Percentiles rank a stretch among this genome's conserved stretches.
phyloP scores from a whole-genome alignment of 2,329 filamentous ascomycete species.

The Venturia pyrina region DNA sequence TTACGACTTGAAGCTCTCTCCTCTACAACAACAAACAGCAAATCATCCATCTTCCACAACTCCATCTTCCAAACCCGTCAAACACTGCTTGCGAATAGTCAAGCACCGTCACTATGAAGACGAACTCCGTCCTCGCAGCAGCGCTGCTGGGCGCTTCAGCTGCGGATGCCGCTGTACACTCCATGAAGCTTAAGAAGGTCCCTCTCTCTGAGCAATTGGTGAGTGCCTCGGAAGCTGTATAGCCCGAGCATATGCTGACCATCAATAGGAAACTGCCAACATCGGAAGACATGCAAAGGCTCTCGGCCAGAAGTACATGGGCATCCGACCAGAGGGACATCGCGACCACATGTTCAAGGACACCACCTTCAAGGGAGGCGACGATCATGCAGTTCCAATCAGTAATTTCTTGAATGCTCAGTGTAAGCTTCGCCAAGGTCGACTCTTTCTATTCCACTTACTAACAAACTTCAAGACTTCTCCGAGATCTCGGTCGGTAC shows the following conservation, averaged over 20 bases:
- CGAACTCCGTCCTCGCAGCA: constrained; percentile 60
- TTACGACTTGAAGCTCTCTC: background rate
- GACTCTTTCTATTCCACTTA: background rate
- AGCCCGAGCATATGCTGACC: constrained; percentile 15
- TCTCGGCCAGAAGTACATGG: constrained; percentile 95
- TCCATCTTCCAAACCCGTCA: constrained; percentile 5
- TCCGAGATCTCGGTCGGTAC: constrained; percentile 90
- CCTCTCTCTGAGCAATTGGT: constrained; percentile 87
- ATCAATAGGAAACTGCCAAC: constrained; percentile 57
- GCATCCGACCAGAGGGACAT: constrained; percentile 54
- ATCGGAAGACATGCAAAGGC: constrained; percentile 72
- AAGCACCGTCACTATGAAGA: constrained; percentile 57
- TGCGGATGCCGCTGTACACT: constrained; percentile 75
- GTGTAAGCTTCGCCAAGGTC: constrained; percentile 50
- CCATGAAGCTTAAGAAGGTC: constrained; percentile 96
- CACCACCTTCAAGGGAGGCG: constrained; percentile 54
- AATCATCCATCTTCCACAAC: background rate
- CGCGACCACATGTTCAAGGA: constrained; percentile 72
- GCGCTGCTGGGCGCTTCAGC: constrained; percentile 66
- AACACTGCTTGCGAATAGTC: constrained; percentile 2
- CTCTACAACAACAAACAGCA: background rate
- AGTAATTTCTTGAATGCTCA: constrained; percentile 98
- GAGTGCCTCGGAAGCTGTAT: constrained; percentile 29
- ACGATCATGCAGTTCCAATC: constrained; percentile 72
- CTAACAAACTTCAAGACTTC: constrained; percentile 56